Evolutionary conservation across 2,329 filamentous ascomycete genomes (phyloP).

Genomic region (Teratosphaeria destructans): DNA sequence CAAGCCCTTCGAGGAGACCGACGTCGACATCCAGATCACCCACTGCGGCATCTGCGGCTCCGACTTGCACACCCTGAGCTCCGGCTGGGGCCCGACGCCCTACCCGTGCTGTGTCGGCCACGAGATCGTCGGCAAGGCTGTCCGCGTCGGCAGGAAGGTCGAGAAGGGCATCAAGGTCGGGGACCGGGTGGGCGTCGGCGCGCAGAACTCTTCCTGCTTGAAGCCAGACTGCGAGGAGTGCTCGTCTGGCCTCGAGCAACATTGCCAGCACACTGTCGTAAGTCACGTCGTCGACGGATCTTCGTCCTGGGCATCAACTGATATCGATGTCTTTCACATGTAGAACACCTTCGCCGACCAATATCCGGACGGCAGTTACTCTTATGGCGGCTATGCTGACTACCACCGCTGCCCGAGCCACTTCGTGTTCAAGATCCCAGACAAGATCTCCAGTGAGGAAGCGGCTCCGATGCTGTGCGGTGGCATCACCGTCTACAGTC

Average conservation of each 20-base stretch:
- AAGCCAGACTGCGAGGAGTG: slow-evolving; percentile 44
- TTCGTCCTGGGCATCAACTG: too few relatives aligned
- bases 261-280: slow-evolving; percentile 18
- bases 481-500: slow-evolving; percentile 63
- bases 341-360: slow-evolving; percentile 21
- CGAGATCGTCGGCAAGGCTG: slow-evolving; percentile 26
- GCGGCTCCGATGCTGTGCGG: slow-evolving; percentile 67
- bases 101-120: slow-evolving; percentile 27
- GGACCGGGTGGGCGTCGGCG: slow-evolving; percentile 41
- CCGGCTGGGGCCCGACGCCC: slow-evolving; percentile 35
- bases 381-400: slow-evolving; percentile 54
- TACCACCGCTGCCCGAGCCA: slow-evolving; percentile 39
- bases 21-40: slow-evolving; percentile 32
- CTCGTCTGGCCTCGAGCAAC: slow-evolving; percentile 43
- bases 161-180: slow-evolving; percentile 25
- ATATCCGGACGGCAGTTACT: slow-evolving; percentile 28
- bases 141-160: slow-evolving; percentile 23
- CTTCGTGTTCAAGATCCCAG: slow-evolving; percentile 51
- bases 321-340: too few relatives aligned
- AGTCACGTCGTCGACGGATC: too few relatives aligned
- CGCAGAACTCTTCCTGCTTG: slow-evolving; percentile 40
- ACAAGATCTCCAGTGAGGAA: slow-evolving; percentile 36
- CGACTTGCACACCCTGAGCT: slow-evolving; percentile 23
- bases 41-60: slow-evolving; percentile 19
- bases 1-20: slow-evolving; percentile 31